A percentile compares a stretch with the other conserved stretches of the same genome.
phyloP scores from a whole-genome alignment of 768 basidiomycete species.

The Nidularia pulvinata region DNA sequence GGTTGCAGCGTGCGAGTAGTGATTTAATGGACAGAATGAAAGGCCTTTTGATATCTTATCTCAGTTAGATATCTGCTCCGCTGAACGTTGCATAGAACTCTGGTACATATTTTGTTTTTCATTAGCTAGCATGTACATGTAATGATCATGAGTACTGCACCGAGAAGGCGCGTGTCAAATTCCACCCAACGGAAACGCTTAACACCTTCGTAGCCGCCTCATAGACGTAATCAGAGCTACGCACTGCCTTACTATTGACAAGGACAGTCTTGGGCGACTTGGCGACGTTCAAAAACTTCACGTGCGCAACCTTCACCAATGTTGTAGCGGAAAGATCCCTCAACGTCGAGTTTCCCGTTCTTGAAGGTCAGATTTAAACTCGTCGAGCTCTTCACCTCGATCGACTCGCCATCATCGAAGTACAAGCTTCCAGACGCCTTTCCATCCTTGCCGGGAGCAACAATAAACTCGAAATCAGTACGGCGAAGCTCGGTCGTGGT shows the following conservation, averaged over 20 bases:
- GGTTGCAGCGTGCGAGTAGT: too few species aligned
- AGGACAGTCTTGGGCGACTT: constrained; percentile 22
- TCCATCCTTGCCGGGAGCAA: constrained; percentile 57
- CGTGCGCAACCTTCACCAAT: constrained; percentile 32
- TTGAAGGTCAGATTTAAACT: constrained; percentile 27
- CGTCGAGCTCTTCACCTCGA: constrained; percentile 28
- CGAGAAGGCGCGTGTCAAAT: constrained; percentile 31
- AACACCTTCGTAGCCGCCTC: constrained; percentile 39
- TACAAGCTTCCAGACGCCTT: constrained; percentile 54
- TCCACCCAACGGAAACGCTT: constrained; percentile 35
- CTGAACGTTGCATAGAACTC: too few species aligned
- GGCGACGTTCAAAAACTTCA: constrained; percentile 35
- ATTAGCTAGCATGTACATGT: neutral
- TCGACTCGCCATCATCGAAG: constrained; percentile 64
- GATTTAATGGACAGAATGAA: too few species aligned
- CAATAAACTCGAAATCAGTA: constrained; percentile 60
- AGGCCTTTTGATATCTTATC: too few species aligned
- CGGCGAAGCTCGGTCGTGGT: constrained; percentile 56
- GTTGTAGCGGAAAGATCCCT: constrained; percentile 32
- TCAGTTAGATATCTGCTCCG: too few species aligned
- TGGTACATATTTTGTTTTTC: too few species aligned
- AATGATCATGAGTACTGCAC: constrained; percentile 11
- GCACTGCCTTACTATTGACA: constrained; percentile 22
- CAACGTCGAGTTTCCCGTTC: constrained; percentile 24
- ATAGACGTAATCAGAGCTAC: constrained; percentile 19